Percentiles rank a stretch among this genome's conserved stretches.
These are phyloP conservation scores for barley (Hordeum vulgare) DNA, from an alignment of 176 grass and related monocot genomes.

Conservation along the genomic window DNA sequence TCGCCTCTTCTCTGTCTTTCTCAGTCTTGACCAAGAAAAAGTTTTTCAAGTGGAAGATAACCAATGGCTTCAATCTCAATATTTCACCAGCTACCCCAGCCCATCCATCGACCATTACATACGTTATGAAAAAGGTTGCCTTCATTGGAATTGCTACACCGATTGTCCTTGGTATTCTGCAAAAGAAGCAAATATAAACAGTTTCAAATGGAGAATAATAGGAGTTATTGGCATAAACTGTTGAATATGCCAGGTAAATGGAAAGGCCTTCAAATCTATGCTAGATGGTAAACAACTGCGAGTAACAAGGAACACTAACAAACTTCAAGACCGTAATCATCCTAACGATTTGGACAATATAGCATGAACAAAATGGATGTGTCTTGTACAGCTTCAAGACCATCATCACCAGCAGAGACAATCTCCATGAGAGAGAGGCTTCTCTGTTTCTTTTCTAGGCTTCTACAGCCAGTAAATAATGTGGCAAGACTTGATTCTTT, in stretches of 20 bases:
- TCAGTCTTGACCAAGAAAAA: conserved; percentile 99
- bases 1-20: conserved; percentile 87
- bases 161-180: conserved; percentile 74
- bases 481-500: neutral
- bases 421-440: neutral
- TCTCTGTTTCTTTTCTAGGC: neutral
- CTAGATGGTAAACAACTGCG: neutral
- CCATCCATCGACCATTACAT: conserved; percentile 98
- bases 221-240: neutral
- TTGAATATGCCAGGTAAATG: conserved; percentile 10
- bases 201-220: conserved; percentile 17
- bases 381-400: neutral
- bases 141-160: conserved; percentile 88
- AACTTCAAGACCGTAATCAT: neutral
- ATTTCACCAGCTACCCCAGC: conserved; percentile 96
- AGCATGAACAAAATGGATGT: neutral
- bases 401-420: neutral
- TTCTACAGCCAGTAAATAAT: neutral
- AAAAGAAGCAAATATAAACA: conserved; percentile 11
- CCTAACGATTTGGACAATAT: neutral
- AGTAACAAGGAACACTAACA: conserved; percentile 12
- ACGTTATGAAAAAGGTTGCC: conserved; percentile 98
- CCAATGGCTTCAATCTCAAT: conserved; percentile 74
- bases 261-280: conserved; percentile 3
- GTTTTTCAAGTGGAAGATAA: conserved; percentile 90